Conservation (phyloP, 2,329 filamentous ascomycete genomes). For the Zymoseptoria ardabiliae region DNA sequence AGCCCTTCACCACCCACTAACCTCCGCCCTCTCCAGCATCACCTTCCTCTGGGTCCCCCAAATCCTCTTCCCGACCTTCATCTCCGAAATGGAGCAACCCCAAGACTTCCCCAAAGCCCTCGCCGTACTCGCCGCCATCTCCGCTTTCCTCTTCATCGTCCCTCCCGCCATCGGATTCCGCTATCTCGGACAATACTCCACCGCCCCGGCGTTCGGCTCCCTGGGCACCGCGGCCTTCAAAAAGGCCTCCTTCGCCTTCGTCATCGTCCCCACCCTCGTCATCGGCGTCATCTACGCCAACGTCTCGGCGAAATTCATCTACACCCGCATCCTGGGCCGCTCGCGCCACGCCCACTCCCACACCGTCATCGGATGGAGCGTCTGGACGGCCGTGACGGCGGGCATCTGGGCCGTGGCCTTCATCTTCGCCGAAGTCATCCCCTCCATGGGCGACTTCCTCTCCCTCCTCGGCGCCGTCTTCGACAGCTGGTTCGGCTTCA, state of each 20-base stretch:
- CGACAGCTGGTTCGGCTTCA: constrained; percentile 46
- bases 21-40: constrained; percentile 8
- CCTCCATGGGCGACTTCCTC: constrained; percentile 45
- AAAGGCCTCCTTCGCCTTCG: constrained; percentile 45
- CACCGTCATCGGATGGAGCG: constrained; percentile 42
- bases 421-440: constrained; percentile 43
- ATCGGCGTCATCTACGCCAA: constrained; percentile 47
- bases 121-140: constrained; percentile 40
- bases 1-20: not conserved
- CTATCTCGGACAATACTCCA: constrained; percentile 44
- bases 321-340: constrained; percentile 36
- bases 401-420: constrained; percentile 40
- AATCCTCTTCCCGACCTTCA: constrained; percentile 47
- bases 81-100: constrained; percentile 44
- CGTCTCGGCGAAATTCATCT: constrained; percentile 43
- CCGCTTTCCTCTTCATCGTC: constrained; percentile 43
- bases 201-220: constrained; percentile 44
- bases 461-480: constrained; percentile 43
- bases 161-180: constrained; percentile 44
- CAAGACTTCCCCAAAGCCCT: constrained; percentile 47
- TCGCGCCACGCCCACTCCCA: constrained; percentile 42
- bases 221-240: constrained; percentile 40
- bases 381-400: constrained; percentile 37
- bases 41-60: constrained; percentile 47
- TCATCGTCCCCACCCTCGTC: constrained; percentile 44